Conservation (phyloP, 208 protist genomes). For the Trypanosoma lewisi region DNA sequence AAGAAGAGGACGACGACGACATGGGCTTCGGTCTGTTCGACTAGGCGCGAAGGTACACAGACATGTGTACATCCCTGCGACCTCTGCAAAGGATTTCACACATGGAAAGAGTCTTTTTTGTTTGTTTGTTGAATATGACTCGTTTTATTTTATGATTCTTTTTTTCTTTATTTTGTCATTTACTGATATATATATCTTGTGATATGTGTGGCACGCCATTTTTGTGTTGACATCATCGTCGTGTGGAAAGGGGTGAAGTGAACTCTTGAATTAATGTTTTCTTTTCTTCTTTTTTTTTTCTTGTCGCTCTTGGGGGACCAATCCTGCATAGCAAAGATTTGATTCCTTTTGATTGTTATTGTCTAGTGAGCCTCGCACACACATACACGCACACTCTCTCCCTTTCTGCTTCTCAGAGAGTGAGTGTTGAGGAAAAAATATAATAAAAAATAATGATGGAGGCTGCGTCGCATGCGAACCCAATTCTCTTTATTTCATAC, state of each 20-base stretch:
- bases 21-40: slow-evolving; percentile 90
- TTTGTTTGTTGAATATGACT: slow-evolving; percentile 2
- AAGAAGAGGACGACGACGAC: slow-evolving; percentile 82
- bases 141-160: too few relatives aligned
- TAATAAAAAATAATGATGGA: too few relatives aligned
- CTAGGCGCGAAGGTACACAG: slow-evolving; percentile 46
- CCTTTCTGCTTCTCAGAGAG: neutral
- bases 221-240: too few relatives aligned
- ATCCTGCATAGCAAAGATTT: too few relatives aligned
- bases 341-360: slow-evolving; percentile 13
- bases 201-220: too few relatives aligned
- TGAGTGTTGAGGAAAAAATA: neutral
- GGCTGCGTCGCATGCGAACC: neutral
- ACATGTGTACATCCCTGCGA: too few relatives aligned
- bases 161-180: too few relatives aligned
- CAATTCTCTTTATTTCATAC: slow-evolving; percentile 14
- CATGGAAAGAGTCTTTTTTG: neutral
- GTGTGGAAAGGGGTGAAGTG: too few relatives aligned
- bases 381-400: neutral
- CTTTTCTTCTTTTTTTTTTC: too few relatives aligned
- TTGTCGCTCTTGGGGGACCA: too few relatives aligned
- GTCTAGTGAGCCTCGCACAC: neutral
- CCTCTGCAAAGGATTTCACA: neutral
- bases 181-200: too few relatives aligned
- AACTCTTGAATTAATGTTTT: too few relatives aligned